Percentiles rank a stretch among this genome's conserved stretches.
Conservation (phyloP, 495 filamentous ascomycete species). For the Penicillium turbatum region DNA sequence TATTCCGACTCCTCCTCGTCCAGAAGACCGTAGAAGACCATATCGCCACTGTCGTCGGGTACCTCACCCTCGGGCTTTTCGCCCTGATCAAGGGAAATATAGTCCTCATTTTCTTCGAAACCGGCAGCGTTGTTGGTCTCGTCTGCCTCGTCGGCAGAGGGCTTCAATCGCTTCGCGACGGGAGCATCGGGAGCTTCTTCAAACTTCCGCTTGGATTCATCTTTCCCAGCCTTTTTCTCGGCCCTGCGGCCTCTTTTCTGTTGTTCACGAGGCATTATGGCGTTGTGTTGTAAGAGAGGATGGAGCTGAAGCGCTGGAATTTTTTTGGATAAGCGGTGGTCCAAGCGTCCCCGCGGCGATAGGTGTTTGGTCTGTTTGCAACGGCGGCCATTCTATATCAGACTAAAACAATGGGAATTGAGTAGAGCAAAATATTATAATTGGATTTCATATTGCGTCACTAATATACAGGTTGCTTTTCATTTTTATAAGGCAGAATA, state of each 20-base stretch:
- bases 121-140: conserved; percentile 19
- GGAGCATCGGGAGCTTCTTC: conserved; percentile 41
- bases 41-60: conserved; percentile 30
- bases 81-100: conserved; percentile 34
- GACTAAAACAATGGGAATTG: neutral
- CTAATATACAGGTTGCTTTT: conserved; percentile 27
- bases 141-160: conserved; percentile 20
- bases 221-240: conserved; percentile 46
- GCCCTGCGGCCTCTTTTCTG: conserved; percentile 66
- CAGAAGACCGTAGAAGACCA: conserved; percentile 83
- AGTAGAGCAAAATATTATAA: conserved; percentile 1
- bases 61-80: conserved; percentile 15
- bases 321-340: conserved; percentile 45
- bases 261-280: conserved; percentile 52
- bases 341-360: conserved; percentile 35
- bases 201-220: conserved; percentile 40
- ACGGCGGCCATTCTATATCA: neutral
- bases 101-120: conserved; percentile 25
- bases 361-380: conserved; percentile 31
- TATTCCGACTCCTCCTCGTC: conserved; percentile 89
- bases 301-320: conserved; percentile 14
- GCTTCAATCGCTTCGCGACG: conserved; percentile 37
- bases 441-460: conserved; percentile 9
- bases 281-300: conserved; percentile 10
- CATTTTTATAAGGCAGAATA: conserved; percentile 48